A percentile compares a stretch with the other conserved stretches of the same genome.
Evolutionary conservation across 2,329 filamentous ascomycete genomes (phyloP).

Genomic region (Thermomyces lanuginosus): DNA sequence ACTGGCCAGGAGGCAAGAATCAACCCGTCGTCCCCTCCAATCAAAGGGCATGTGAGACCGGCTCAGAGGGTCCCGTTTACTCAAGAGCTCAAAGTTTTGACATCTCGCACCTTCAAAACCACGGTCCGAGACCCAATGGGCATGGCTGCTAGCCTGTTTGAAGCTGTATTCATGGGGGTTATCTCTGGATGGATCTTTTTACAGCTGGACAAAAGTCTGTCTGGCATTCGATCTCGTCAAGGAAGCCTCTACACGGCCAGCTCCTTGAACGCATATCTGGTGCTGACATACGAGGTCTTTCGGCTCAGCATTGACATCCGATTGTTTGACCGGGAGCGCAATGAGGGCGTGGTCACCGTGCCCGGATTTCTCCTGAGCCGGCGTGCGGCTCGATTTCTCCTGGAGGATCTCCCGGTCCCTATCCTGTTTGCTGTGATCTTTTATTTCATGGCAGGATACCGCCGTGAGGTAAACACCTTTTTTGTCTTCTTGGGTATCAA

Average conservation of each 20-base stretch:
- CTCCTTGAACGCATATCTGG: constrained; percentile 58
- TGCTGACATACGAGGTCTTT: constrained; percentile 61
- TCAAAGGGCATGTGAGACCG: constrained; percentile 4
- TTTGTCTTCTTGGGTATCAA: constrained; percentile 56
- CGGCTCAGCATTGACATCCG: constrained; percentile 58
- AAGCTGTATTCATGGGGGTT: constrained; percentile 54
- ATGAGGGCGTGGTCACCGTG: constrained; percentile 55
- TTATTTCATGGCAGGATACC: constrained; percentile 66
- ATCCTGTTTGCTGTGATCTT: constrained; percentile 54
- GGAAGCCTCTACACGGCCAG: constrained; percentile 57
- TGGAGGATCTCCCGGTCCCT: constrained; percentile 58
- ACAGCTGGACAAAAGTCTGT: constrained; percentile 45
- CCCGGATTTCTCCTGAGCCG: constrained; percentile 54
- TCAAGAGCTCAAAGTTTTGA: constrained; percentile 50
- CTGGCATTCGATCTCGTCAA: constrained; percentile 57
- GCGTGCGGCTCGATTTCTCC: constrained; percentile 49
- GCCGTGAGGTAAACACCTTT: constrained; percentile 46
- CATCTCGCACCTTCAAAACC: constrained; percentile 50
- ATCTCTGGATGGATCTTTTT: constrained; percentile 60
- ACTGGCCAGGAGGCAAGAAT: neutral
- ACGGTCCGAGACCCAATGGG: constrained; percentile 65
- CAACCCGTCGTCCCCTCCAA: neutral
- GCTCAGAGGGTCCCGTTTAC: constrained; percentile 38
- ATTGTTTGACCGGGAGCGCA: constrained; percentile 58
- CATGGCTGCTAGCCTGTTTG: constrained; percentile 51